Evolutionary conservation across 2,329 filamentous ascomycete species (phyloP).

Genomic region (Pestalotiopsis sp.): DNA sequence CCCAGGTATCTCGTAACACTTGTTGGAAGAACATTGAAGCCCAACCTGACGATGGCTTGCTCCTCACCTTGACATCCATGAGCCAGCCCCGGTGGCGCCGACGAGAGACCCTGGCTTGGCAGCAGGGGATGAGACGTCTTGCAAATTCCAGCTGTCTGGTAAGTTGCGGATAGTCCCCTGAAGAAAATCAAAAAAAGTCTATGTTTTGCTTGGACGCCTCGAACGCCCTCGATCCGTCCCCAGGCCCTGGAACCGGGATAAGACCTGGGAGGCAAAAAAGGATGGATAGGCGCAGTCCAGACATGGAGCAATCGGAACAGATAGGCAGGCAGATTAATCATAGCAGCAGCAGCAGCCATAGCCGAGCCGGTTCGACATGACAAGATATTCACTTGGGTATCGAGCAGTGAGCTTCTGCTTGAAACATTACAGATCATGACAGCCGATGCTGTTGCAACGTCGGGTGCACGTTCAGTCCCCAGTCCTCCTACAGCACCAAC

Average conservation of each 20-base stretch:
- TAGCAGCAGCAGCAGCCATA: no score
- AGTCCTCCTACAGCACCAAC: no score
- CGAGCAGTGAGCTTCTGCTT: no score
- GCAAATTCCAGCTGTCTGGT: constrained; percentile 1
- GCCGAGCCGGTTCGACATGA: no score
- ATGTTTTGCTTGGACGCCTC: background rate
- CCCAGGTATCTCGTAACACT: background rate
- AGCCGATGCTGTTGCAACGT: no score
- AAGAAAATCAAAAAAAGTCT: background rate
- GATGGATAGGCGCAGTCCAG: background rate
- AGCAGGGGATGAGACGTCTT: background rate
- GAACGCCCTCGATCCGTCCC: constrained; percentile 1
- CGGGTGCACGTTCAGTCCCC: no score
- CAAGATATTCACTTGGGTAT: no score
- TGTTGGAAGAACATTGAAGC: background rate
- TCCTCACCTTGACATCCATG: background rate
- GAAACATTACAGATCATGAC: no score
- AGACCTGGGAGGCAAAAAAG: background rate
- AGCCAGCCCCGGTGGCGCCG: background rate
- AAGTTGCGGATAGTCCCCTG: constrained; percentile 1
- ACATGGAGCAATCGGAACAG: no score
- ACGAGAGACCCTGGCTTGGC: background rate
- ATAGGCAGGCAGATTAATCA: no score
- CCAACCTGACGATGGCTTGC: background rate
- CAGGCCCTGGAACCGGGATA: background rate